Conservation (phyloP, 495 filamentous ascomycete species). For the Podospora comata region DNA sequence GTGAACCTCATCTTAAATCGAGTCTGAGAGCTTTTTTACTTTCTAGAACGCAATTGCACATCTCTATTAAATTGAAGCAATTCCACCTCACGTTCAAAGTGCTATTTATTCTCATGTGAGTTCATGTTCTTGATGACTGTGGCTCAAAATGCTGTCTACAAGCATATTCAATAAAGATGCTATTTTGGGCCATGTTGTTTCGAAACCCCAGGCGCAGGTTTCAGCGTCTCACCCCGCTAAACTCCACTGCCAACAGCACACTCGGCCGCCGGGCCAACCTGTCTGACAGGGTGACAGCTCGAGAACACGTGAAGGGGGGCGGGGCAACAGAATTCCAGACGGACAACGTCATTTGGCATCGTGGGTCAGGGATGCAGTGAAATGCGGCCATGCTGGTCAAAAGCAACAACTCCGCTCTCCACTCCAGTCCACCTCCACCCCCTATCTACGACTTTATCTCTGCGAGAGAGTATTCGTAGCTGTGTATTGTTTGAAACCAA, state of each 20-base stretch:
- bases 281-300: constrained; percentile 5
- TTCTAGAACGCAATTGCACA: too few species aligned
- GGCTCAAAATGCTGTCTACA: not conserved
- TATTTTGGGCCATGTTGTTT: not conserved
- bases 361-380: not conserved
- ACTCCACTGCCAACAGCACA: not conserved
- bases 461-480: not conserved
- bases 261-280: not conserved
- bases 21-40: not conserved
- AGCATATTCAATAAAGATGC: not conserved
- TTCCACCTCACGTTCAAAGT: too few species aligned
- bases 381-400: constrained; percentile 13
- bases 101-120: too few species aligned
- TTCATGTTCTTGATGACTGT: not conserved
- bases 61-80: too few species aligned
- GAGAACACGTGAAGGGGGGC: constrained; percentile 15
- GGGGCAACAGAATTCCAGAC: constrained; percentile 7
- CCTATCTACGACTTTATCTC: not conserved
- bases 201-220: not conserved
- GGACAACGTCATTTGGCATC: constrained; percentile 19
- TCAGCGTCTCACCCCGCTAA: not conserved
- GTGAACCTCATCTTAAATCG: too few species aligned
- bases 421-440: not conserved
- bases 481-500: not conserved
- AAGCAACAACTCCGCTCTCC: constrained; percentile 12